Conservation (phyloP, 768 basidiomycete species). For the Tulasnella sp. region DNA sequence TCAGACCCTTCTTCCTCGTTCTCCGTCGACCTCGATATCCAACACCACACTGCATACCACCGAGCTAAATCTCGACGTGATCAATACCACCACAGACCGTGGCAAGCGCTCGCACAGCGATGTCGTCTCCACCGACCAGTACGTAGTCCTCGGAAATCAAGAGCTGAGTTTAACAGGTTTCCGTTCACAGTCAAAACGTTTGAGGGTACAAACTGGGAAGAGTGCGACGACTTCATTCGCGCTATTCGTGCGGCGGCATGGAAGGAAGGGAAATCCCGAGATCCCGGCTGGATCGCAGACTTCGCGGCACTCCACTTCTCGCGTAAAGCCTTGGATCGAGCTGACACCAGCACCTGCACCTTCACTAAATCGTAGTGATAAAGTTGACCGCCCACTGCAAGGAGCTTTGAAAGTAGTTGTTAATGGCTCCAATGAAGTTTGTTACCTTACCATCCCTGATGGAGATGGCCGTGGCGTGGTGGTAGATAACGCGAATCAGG, state of each 20-base stretch:
- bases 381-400: not conserved
- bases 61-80: too few relatives aligned
- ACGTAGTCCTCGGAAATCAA: not conserved
- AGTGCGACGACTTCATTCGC: not conserved
- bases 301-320: not conserved
- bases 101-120: not conserved
- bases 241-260: not conserved
- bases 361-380: not conserved
- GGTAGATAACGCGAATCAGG: not conserved
- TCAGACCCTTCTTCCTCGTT: too few relatives aligned
- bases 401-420: not conserved
- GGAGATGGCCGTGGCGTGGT: fast-evolving
- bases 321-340: not conserved
- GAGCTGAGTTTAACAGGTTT: not conserved
- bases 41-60: too few relatives aligned
- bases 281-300: not conserved
- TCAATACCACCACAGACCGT: too few relatives aligned
- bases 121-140: not conserved
- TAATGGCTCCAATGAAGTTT: not conserved
- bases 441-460: not conserved
- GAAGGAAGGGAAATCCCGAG: not conserved
- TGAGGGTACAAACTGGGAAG: not conserved
- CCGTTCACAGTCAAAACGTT: not conserved
- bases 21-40: too few relatives aligned
- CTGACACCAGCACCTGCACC: not conserved